These are phyloP conservation scores for Canavalia ensiformis DNA, from an alignment of 306 rosid species.

Conservation along the genomic window DNA sequence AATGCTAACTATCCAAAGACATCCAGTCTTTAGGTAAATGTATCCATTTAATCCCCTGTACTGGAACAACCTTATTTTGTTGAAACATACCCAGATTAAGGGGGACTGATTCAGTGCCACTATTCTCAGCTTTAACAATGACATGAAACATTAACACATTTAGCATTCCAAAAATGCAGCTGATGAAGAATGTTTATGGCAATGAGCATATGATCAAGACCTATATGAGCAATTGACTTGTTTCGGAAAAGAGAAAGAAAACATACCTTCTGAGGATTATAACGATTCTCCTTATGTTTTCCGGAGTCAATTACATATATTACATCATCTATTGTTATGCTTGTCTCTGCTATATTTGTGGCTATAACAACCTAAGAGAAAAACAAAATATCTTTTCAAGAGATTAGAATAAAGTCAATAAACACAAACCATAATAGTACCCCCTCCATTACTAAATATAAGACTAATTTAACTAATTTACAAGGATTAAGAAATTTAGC, in stretches of 20 bases:
- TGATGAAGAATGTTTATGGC: conserved; percentile 10
- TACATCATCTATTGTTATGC: conserved; percentile 96
- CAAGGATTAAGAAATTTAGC: no score
- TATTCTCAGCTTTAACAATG: neutral
- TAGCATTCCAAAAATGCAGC: conserved; percentile 8
- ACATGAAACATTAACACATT: conserved; percentile 14
- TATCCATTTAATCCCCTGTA: conserved; percentile 21
- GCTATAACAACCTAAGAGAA: conserved; percentile 87
- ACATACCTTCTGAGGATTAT: conserved; percentile 91
- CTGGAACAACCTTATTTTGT: conserved; percentile 17
- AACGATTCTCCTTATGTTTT: conserved; percentile 95
- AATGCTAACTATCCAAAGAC: conserved; percentile 1
- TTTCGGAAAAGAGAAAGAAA: conserved; percentile 37
- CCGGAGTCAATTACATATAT: conserved; percentile 92
- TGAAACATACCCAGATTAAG: neutral
- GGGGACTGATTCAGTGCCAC: neutral
- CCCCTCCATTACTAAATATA: no score
- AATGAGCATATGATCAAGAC: neutral
- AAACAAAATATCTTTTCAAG: conserved; percentile 27
- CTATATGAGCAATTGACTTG: conserved; percentile 3
- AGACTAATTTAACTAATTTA: no score
- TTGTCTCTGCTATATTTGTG: conserved; percentile 97
- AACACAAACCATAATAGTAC: conserved; percentile 9
- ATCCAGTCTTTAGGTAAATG: neutral
- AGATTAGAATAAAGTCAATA: neutral